phyloP scores from a whole-genome alignment of 2,329 filamentous ascomycete species.

The Dothiorella sarmentorum region DNA sequence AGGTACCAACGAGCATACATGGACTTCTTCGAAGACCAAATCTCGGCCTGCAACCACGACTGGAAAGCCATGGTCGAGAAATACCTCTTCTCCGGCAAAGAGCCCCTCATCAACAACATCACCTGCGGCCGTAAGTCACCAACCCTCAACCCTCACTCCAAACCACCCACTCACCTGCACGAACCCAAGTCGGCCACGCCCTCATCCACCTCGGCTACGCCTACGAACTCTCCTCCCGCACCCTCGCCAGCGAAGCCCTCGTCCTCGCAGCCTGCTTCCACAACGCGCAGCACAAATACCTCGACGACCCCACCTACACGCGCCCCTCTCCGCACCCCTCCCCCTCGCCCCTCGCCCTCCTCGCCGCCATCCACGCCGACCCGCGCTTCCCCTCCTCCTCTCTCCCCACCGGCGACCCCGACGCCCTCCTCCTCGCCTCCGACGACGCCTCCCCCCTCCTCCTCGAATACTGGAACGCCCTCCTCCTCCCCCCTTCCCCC shows the following conservation, averaged over 20 bases:
- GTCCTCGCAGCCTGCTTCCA: slow-evolving; percentile 62
- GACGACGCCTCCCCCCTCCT: slow-evolving; percentile 69
- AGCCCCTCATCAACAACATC: slow-evolving; percentile 77
- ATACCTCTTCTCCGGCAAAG: slow-evolving; percentile 70
- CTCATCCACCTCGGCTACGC: slow-evolving; percentile 93
- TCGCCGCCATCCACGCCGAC: slow-evolving; percentile 66
- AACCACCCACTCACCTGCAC: not conserved
- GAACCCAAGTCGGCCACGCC: slow-evolving; percentile 73
- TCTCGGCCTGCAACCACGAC: slow-evolving; percentile 73
- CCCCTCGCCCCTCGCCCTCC: slow-evolving; percentile 63
- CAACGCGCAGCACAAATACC: slow-evolving; percentile 54
- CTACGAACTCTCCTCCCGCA: slow-evolving; percentile 80
- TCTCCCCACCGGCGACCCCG: slow-evolving; percentile 54
- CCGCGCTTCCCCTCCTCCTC: slow-evolving; percentile 66
- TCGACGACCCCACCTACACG: slow-evolving; percentile 72
- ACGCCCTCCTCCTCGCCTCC: slow-evolving; percentile 64
- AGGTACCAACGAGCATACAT: slow-evolving; percentile 86
- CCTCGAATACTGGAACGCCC: slow-evolving; percentile 88
- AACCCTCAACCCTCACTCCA: not conserved
- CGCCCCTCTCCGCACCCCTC: slow-evolving; percentile 58
- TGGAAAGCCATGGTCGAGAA: slow-evolving; percentile 75
- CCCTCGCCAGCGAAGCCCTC: slow-evolving; percentile 84
- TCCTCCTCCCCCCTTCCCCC: slow-evolving; percentile 54
- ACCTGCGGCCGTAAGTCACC: slow-evolving; percentile 67
- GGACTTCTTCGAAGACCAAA: slow-evolving; percentile 92